Evolutionary conservation across 495 filamentous ascomycete genomes (phyloP).

Genomic region (Evernia prunastri): DNA sequence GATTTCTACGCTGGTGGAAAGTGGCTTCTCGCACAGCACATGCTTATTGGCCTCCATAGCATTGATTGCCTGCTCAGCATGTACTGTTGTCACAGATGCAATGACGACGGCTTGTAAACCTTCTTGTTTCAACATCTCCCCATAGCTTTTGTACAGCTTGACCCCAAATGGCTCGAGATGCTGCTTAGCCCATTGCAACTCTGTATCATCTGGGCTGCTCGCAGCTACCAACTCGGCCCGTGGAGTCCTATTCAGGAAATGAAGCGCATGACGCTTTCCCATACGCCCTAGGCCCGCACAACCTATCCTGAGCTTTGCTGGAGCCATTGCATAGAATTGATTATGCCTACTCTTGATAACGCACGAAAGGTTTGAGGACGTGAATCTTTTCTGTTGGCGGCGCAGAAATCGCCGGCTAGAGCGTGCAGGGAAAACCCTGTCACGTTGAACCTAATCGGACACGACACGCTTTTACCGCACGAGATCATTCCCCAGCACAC

Average conservation of each 20-base stretch:
- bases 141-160: slow-evolving; percentile 45
- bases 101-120: slow-evolving; percentile 50
- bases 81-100: slow-evolving; percentile 47
- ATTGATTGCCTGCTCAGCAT: slow-evolving; percentile 52
- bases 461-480: not conserved
- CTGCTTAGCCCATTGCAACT: slow-evolving; percentile 46
- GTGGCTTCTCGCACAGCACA: slow-evolving; percentile 50
- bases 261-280: slow-evolving; percentile 52
- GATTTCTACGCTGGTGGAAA: slow-evolving; percentile 43
- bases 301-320: slow-evolving; percentile 41
- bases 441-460: not conserved
- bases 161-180: slow-evolving; percentile 46
- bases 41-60: slow-evolving; percentile 49
- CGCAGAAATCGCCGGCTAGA: not conserved
- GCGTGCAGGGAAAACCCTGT: no score
- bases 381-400: not conserved
- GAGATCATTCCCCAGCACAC: not conserved
- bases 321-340: slow-evolving; percentile 33
- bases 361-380: not conserved
- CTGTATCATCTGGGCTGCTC: slow-evolving; percentile 42
- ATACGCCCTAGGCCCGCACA: slow-evolving; percentile 52
- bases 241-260: slow-evolving; percentile 47
- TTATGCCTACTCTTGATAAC: not conserved
- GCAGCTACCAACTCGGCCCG: slow-evolving; percentile 49
- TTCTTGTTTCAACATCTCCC: slow-evolving; percentile 50